phyloP scores from a whole-genome alignment of 2,329 filamentous ascomycete species.

The Botrytis elliptica region DNA sequence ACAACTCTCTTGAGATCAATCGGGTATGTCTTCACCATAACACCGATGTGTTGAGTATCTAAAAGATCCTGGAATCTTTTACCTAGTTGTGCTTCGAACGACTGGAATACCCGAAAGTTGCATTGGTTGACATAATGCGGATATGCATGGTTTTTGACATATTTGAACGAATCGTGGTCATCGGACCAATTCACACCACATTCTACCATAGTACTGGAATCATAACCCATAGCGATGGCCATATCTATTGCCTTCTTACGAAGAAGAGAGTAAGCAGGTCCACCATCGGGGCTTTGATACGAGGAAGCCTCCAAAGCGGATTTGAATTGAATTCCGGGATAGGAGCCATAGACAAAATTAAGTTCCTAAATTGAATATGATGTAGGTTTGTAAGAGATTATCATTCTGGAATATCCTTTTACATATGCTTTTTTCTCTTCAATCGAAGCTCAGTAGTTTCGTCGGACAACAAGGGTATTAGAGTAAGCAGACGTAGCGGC shows the following conservation, averaged over 20 bases:
- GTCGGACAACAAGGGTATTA: no score
- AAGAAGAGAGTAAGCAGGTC: conserved; percentile 13
- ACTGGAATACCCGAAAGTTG: conserved; percentile 6
- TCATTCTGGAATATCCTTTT: no score
- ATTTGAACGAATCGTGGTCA: conserved; percentile 11
- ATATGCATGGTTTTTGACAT: conserved; percentile 6
- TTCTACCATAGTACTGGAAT: conserved; percentile 17
- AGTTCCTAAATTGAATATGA: no score
- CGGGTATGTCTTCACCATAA: not conserved
- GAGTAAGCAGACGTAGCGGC: no score
- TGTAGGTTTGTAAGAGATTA: no score
- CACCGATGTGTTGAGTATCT: not conserved
- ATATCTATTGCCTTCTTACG: not conserved
- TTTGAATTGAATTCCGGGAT: conserved; percentile 7
- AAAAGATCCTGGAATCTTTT: conserved; percentile 10
- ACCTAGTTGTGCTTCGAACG: not conserved
- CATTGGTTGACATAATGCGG: conserved; percentile 3
- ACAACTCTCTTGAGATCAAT: conserved; percentile 8
- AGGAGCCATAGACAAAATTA: not conserved
- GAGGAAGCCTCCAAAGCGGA: conserved; percentile 11
- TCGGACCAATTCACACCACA: conserved; percentile 14
- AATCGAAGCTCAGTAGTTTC: no score
- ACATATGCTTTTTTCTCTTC: no score
- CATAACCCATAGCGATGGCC: conserved; percentile 22
- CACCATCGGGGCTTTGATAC: conserved; percentile 17